Percentiles rank a stretch among this genome's conserved stretches.
These are phyloP conservation scores for Phytophthora podocarpi DNA, from an alignment of 352 stramenopile species.

Conservation along the genomic window DNA sequence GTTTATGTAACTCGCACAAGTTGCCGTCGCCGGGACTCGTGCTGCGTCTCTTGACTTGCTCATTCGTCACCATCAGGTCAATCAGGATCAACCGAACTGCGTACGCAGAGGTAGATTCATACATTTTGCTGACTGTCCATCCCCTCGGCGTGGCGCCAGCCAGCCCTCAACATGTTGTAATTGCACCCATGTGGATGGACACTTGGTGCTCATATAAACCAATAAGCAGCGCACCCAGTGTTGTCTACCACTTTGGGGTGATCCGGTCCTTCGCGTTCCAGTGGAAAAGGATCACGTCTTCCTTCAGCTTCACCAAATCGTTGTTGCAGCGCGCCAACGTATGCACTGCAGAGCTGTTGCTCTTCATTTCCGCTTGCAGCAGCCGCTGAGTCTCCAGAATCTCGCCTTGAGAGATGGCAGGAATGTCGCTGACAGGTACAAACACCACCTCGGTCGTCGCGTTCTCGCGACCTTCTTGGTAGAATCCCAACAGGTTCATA, in stretches of 20 bases:
- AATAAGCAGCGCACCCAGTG: slow-evolving; percentile 11
- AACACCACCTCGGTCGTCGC: slow-evolving; percentile 84
- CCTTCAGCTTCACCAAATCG: slow-evolving; percentile 84
- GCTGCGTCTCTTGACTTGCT: slow-evolving; percentile 2
- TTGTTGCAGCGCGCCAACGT: slow-evolving; percentile 79
- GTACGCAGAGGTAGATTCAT: neutral
- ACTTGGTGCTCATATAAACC: slow-evolving; percentile 22
- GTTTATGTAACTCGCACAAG: slow-evolving; percentile 22
- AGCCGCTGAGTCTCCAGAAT: slow-evolving; percentile 73
- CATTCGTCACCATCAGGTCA: too few relatives aligned
- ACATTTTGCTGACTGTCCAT: slow-evolving; percentile 2
- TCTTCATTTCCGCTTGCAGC: slow-evolving; percentile 71
- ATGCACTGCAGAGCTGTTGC: slow-evolving; percentile 72
- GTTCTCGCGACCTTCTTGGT: slow-evolving; percentile 76
- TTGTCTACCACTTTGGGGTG: slow-evolving; percentile 43
- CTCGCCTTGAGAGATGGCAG: slow-evolving; percentile 72
- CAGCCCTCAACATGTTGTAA: neutral
- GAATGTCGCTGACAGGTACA: slow-evolving; percentile 75
- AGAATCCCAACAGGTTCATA: slow-evolving; percentile 82
- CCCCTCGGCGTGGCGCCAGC: neutral
- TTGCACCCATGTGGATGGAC: neutral
- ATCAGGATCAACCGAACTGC: too few relatives aligned
- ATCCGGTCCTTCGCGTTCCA: slow-evolving; percentile 82
- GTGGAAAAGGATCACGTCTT: slow-evolving; percentile 87
- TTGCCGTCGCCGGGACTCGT: slow-evolving; percentile 2